A percentile compares a stretch with the other conserved stretches of the same genome.
Evolutionary conservation across 352 stramenopile genomes (phyloP).

Genomic region (Globisporangium cystogenes): DNA sequence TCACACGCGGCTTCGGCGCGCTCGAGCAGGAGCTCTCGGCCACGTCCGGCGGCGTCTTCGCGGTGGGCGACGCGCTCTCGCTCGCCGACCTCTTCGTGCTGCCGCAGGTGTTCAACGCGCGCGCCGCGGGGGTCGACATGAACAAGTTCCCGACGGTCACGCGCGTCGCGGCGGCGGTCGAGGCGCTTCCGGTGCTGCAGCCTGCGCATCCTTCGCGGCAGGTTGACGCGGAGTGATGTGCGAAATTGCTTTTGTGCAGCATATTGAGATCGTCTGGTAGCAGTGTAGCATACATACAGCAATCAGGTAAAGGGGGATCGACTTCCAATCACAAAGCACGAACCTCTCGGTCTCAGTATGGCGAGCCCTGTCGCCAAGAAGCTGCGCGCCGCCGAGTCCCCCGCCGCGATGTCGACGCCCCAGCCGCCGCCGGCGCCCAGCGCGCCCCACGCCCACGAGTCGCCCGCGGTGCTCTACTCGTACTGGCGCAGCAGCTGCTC

Average conservation of each 20-base stretch:
- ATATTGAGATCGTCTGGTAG: no score
- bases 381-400: neutral
- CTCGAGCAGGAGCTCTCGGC: slow-evolving; percentile 61
- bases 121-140: slow-evolving; percentile 86
- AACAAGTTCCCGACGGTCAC: slow-evolving; percentile 78
- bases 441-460: neutral
- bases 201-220: slow-evolving; percentile 59
- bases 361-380: neutral
- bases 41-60: slow-evolving; percentile 52
- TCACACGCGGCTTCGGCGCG: slow-evolving; percentile 76
- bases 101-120: slow-evolving; percentile 92
- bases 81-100: slow-evolving; percentile 90
- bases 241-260: no score
- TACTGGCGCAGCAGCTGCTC: slow-evolving; percentile 89
- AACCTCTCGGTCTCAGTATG: neutral
- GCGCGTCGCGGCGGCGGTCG: slow-evolving; percentile 60
- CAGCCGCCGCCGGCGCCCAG: neutral
- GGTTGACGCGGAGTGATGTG: neutral
- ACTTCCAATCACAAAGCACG: neutral
- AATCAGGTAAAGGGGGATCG: neutral
- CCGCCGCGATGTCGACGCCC: neutral
- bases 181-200: slow-evolving; percentile 60
- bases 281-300: neutral
- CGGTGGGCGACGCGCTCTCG: slow-evolving; percentile 73
- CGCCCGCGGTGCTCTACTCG: slow-evolving; percentile 56